Evolutionary conservation across 2,329 filamentous ascomycete species (phyloP).

Genomic region (Helicocarpus griseus): DNA sequence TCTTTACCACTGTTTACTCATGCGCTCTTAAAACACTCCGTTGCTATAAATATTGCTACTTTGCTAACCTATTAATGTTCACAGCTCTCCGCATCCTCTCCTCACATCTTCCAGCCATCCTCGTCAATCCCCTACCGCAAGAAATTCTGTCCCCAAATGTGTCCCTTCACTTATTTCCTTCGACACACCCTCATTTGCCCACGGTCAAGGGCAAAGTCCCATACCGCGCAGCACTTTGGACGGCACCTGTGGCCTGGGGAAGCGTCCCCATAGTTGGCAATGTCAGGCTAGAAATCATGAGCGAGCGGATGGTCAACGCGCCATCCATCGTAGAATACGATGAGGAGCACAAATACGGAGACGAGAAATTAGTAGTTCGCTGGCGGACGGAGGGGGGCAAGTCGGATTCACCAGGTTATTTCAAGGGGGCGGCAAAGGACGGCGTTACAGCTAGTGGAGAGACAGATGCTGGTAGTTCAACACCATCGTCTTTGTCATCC

Average conservation of each 20-base stretch:
- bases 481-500: slow-evolving; percentile 12
- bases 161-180: slow-evolving; percentile 55
- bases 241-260: slow-evolving; percentile 92
- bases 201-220: slow-evolving; percentile 83
- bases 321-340: slow-evolving; percentile 29
- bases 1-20: slow-evolving; percentile 1
- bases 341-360: slow-evolving; percentile 26
- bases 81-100: slow-evolving; percentile 52
- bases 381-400: slow-evolving; percentile 58
- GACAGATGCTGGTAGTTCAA: slow-evolving; percentile 1
- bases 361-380: slow-evolving; percentile 79
- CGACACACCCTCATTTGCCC: slow-evolving; percentile 58
- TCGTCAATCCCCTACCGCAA: slow-evolving; percentile 51
- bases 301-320: slow-evolving; percentile 73
- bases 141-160: slow-evolving; percentile 55
- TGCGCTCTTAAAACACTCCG: background rate
- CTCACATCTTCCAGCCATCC: slow-evolving; percentile 50
- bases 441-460: background rate
- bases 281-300: slow-evolving; percentile 75
- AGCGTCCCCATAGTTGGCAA: slow-evolving; percentile 83
- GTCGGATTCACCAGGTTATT: slow-evolving; percentile 1
- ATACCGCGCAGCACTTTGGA: slow-evolving; percentile 91
- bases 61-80: slow-evolving; percentile 1
- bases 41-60: background rate
- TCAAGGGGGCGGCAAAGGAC: background rate